Conservation (phyloP, 306 rosid species). For the Prunus mume region DNA sequence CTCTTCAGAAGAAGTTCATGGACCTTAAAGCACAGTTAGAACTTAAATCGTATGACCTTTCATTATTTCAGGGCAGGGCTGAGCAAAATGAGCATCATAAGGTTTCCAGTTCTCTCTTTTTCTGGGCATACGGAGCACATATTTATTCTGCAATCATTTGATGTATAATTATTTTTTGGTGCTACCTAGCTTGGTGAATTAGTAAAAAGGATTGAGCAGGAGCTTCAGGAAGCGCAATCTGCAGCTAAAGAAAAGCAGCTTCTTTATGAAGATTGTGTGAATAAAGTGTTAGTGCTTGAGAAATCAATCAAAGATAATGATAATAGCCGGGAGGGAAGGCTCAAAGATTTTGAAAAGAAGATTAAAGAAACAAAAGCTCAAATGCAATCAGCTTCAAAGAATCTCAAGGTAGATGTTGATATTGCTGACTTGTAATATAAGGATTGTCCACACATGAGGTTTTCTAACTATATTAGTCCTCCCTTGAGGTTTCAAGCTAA, state of each 20-base stretch:
- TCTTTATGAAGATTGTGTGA: constrained; percentile 53
- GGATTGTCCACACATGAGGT: not conserved
- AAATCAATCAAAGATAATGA: constrained; percentile 85
- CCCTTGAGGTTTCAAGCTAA: not conserved
- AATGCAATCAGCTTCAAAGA: constrained; percentile 77
- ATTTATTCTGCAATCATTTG: not conserved
- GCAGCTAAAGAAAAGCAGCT: constrained; percentile 60
- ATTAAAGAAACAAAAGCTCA: constrained; percentile 70
- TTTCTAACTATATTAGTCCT: not conserved
- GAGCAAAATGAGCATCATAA: constrained; percentile 96
- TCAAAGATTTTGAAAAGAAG: constrained; percentile 76
- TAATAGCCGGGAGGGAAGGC: constrained; percentile 68
- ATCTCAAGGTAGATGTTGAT: constrained; percentile 64
- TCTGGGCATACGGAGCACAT: not conserved
- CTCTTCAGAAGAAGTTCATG: constrained; percentile 69
- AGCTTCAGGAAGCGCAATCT: constrained; percentile 74
- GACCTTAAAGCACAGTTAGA: constrained; percentile 74
- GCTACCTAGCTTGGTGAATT: constrained; percentile 72
- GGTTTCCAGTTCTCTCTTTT: constrained; percentile 44
- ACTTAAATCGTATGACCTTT: constrained; percentile 77
- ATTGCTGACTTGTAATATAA: not conserved
- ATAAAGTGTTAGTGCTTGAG: constrained; percentile 64
- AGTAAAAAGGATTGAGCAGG: constrained; percentile 82
- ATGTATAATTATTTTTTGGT: constrained; percentile 5
- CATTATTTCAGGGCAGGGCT: constrained; percentile 80